A percentile compares a stretch with the other conserved stretches of the same genome.
These are phyloP conservation scores for Globisporangium irregulare DNA, from an alignment of 352 stramenopile genomes.

Conservation along the genomic window DNA sequence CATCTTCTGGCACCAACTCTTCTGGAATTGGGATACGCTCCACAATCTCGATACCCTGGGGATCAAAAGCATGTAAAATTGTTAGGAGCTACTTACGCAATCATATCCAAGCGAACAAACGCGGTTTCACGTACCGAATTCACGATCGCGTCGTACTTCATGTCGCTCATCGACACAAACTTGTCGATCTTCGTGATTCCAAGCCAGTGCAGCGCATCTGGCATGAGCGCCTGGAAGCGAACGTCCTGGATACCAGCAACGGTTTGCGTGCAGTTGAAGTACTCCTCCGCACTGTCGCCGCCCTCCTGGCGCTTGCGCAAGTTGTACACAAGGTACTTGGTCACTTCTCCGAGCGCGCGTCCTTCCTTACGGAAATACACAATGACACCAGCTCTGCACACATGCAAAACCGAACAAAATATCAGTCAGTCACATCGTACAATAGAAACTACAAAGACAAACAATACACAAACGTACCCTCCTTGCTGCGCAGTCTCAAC, in stretches of 20 bases:
- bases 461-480: constrained; percentile 58
- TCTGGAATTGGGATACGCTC: constrained; percentile 98
- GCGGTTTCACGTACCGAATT: constrained; percentile 67
- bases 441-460: neutral
- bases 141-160: constrained; percentile 99
- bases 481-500: constrained; percentile 97
- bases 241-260: constrained; percentile 98
- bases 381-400: constrained; percentile 89
- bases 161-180: constrained; percentile 99
- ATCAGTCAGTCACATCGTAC: neutral
- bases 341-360: constrained; percentile 96
- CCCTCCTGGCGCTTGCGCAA: constrained; percentile 97
- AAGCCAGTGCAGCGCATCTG: constrained; percentile 98
- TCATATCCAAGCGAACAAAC: neutral
- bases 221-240: constrained; percentile 98
- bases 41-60: constrained; percentile 96
- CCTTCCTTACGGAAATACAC: constrained; percentile 99
- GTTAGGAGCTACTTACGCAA: neutral
- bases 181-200: constrained; percentile 93
- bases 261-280: constrained; percentile 99
- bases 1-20: constrained; percentile 97
- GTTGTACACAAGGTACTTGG: constrained; percentile 99
- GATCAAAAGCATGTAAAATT: neutral
- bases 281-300: constrained; percentile 95
- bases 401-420: constrained; percentile 7